Evolutionary conservation across 106 monocot genomes (phyloP).

Genomic region (Xerophyta viscosa): DNA sequence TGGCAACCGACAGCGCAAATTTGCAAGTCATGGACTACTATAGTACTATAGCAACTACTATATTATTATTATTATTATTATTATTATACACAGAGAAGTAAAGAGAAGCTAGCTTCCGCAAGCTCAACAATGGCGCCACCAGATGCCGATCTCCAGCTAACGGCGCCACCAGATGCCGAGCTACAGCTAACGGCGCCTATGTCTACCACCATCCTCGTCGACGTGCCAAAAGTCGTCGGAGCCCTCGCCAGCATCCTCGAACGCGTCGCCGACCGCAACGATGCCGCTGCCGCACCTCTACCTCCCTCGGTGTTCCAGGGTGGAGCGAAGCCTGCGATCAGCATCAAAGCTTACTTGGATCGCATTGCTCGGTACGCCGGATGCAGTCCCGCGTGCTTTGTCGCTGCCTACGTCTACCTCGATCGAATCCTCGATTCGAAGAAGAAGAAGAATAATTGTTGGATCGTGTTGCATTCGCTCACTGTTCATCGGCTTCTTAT

Average conservation of each 20-base stretch:
- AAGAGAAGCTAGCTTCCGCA: no score
- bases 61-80: no score
- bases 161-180: no score
- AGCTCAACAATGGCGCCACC: no score
- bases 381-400: conserved; percentile 47
- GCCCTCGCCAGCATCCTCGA: neutral
- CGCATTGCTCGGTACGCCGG: conserved; percentile 34
- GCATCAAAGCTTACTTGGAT: conserved; percentile 26
- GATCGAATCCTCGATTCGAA: conserved; percentile 21
- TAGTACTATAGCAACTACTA: no score
- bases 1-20: no score
- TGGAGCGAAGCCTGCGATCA: conserved; percentile 30
- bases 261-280: neutral
- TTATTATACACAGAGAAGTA: no score
- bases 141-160: no score
- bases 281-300: neutral
- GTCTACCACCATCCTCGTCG: neutral
- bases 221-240: neutral
- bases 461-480: conserved; percentile 21
- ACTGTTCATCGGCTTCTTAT: conserved; percentile 51
- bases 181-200: neutral
- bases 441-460: neutral
- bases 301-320: neutral
- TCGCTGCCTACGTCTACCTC: conserved; percentile 45
- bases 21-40: no score